Conservation (phyloP, 768 basidiomycete genomes). For the Lactifluus echinatus region DNA sequence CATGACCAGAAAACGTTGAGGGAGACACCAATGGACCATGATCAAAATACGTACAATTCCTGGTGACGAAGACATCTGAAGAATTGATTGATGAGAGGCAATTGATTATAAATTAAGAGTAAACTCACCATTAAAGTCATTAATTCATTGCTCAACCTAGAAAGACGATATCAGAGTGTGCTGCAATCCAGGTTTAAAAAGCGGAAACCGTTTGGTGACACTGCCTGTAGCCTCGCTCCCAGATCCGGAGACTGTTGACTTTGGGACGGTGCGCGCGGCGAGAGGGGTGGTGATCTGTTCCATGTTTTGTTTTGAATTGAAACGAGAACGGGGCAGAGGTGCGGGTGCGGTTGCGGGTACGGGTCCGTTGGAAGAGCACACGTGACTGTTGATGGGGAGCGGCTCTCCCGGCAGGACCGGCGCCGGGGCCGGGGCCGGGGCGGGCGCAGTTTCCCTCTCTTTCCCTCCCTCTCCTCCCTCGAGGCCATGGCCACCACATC, state of each 20-base stretch:
- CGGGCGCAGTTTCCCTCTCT: not conserved
- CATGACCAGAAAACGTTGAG: not conserved
- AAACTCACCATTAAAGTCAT: conserved; percentile 78
- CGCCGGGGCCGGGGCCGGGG: too few relatives aligned
- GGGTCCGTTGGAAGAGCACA: too few relatives aligned
- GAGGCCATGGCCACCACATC: conserved; percentile 33
- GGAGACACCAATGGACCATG: not conserved
- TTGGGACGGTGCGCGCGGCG: conserved; percentile 46
- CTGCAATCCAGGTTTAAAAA: not conserved
- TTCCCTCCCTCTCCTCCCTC: not conserved
- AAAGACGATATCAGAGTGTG: conserved; percentile 5
- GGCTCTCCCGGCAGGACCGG: not conserved
- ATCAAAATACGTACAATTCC: conserved; percentile 57
- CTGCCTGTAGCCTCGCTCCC: conserved; percentile 58
- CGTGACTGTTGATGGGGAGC: not conserved
- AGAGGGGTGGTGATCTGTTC: conserved; percentile 64
- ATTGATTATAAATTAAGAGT: not conserved
- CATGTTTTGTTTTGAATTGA: conserved; percentile 33
- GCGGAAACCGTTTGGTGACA: conserved; percentile 69
- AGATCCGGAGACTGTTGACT: conserved; percentile 45
- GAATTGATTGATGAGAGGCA: not conserved
- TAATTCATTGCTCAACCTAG: conserved; percentile 70
- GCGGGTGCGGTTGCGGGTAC: not conserved
- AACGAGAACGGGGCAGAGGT: not conserved
- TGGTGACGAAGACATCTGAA: conserved; percentile 80